phyloP scores from a whole-genome alignment of 2,329 filamentous ascomycete species.

The Fusarium chlamydosporum region DNA sequence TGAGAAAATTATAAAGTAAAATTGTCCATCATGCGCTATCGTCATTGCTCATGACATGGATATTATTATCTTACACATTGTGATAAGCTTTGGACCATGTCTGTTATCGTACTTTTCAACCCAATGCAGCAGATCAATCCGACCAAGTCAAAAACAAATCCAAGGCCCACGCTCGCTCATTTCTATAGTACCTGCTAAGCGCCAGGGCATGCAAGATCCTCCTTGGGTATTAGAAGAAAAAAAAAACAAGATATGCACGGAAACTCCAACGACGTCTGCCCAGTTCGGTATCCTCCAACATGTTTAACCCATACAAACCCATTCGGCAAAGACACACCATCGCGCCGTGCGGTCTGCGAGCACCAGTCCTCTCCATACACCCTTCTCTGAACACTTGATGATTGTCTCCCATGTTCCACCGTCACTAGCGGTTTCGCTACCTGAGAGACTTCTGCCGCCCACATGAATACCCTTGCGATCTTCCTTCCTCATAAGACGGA shows the following conservation, averaged over 20 bases:
- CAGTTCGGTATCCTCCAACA: constrained; percentile 16
- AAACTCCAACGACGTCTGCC: constrained; percentile 42
- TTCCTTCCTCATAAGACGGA: constrained; percentile 86
- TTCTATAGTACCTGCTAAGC: constrained; percentile 42
- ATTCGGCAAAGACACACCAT: constrained; percentile 95
- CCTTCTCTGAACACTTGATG: constrained; percentile 88
- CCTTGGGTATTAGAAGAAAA: constrained; percentile 47
- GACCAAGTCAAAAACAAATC: constrained; percentile 29
- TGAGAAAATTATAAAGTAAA: constrained; percentile 16
- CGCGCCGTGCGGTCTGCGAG: constrained; percentile 85
- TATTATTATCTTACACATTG: constrained; percentile 36
- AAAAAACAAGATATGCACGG: constrained; percentile 39
- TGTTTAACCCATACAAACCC: constrained; percentile 70
- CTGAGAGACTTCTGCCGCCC: constrained; percentile 58
- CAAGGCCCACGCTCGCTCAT: constrained; percentile 37
- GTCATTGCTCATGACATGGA: constrained; percentile 40
- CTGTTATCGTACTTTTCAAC: constrained; percentile 38
- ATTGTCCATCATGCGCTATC: constrained; percentile 26
- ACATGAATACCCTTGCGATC: constrained; percentile 71
- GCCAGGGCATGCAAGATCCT: constrained; percentile 48
- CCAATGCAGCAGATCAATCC: constrained; percentile 32
- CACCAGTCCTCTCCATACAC: constrained; percentile 85
- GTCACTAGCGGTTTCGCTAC: constrained; percentile 72
- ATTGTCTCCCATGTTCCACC: constrained; percentile 90
- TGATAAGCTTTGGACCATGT: constrained; percentile 30